Percentiles rank a stretch among this genome's conserved stretches.
These are phyloP conservation scores for Tilletiaria anomala DNA, from an alignment of 1,284 basidiomycete species.

Conservation along the genomic window DNA sequence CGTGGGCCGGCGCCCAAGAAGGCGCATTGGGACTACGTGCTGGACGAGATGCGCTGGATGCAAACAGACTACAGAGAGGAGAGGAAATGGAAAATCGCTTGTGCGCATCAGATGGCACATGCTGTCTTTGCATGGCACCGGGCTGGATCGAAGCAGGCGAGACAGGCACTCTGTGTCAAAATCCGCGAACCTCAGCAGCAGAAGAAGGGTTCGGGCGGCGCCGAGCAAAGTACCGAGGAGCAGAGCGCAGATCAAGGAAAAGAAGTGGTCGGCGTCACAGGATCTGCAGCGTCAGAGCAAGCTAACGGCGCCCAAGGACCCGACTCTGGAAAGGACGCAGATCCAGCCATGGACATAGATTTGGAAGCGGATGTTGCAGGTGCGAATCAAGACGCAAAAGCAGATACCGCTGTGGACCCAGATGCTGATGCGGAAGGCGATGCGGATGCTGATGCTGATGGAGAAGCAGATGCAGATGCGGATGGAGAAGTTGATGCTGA, in stretches of 20 bases:
- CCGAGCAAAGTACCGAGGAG: not conserved
- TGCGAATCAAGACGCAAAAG: constrained; percentile 26
- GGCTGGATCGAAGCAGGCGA: constrained; percentile 52
- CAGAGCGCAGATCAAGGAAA: constrained; percentile 4
- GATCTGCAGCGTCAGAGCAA: not conserved
- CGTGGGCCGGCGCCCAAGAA: constrained; percentile 65
- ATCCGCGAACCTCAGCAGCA: too few relatives aligned
- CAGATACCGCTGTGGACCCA: constrained; percentile 18
- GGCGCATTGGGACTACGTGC: constrained; percentile 84
- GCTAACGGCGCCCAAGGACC: not conserved
- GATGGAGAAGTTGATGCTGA: constrained; percentile 9
- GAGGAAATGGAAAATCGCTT: constrained; percentile 72
- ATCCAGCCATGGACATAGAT: not conserved
- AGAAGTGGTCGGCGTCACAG: too few relatives aligned
- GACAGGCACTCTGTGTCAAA: constrained; percentile 53
- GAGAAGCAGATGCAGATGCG: constrained; percentile 5
- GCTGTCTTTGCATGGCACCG: constrained; percentile 77
- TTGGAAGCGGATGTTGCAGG: not conserved
- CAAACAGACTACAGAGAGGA: constrained; percentile 89
- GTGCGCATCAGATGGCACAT: constrained; percentile 71
- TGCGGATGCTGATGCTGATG: constrained; percentile 12
- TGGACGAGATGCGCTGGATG: constrained; percentile 99
- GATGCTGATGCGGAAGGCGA: constrained; percentile 10
- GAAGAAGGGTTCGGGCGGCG: constrained; percentile 5
- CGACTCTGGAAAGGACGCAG: constrained; percentile 1